These are phyloP conservation scores for Sanghuangporus sanghuang DNA, from an alignment of 1,284 basidiomycete genomes.

Conservation along the genomic window DNA sequence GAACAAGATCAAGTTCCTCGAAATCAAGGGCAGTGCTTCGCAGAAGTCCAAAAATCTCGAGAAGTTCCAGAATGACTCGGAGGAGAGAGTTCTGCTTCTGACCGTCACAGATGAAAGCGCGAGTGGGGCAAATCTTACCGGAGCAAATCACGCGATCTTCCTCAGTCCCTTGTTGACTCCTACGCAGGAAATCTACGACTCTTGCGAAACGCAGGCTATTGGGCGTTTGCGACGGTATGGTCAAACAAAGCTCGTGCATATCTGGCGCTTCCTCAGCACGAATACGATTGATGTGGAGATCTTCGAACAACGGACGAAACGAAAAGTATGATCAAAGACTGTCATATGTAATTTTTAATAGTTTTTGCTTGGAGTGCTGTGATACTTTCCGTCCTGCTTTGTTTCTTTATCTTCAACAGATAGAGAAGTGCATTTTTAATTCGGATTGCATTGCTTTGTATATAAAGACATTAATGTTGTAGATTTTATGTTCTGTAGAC, in stretches of 20 bases:
- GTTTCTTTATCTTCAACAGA: background rate
- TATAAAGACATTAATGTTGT: too few species aligned
- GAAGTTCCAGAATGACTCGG: constrained; percentile 74
- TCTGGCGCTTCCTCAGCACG: constrained; percentile 76
- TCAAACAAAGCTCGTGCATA: constrained; percentile 74
- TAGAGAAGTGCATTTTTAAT: background rate
- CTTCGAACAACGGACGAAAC: constrained; percentile 42
- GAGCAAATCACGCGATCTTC: constrained; percentile 94
- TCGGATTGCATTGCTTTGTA: background rate
- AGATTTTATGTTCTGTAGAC: too few species aligned
- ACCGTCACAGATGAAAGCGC: constrained; percentile 94
- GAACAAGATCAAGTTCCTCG: constrained; percentile 72
- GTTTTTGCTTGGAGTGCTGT: background rate
- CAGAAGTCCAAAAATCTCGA: constrained; percentile 78
- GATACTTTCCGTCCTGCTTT: background rate
- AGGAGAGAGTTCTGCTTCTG: constrained; percentile 78
- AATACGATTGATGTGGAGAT: constrained; percentile 88
- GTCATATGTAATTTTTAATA: background rate
- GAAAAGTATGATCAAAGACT: background rate
- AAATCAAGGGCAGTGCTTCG: constrained; percentile 77
- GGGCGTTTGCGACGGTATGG: constrained; percentile 86
- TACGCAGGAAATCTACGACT: constrained; percentile 77
- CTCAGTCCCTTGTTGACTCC: constrained; percentile 82
- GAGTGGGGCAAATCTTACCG: constrained; percentile 88
- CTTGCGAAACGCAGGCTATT: constrained; percentile 86